A percentile compares a stretch with the other conserved stretches of the same genome.
Evolutionary conservation across 257 asterid genomes (phyloP).

Genomic region (Solanum appendiculatum): DNA sequence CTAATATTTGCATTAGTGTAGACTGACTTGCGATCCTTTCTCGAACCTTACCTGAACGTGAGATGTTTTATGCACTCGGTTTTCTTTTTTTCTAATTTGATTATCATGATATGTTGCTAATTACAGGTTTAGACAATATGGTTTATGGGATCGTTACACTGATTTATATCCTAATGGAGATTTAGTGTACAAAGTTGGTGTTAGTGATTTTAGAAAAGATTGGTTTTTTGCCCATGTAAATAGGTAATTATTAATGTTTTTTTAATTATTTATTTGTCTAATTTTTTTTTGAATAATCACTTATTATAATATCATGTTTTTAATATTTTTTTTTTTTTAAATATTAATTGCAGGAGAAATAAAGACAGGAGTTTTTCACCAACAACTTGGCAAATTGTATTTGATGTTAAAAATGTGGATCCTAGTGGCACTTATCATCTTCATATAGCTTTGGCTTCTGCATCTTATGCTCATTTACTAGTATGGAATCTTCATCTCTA

Average conservation of each 20-base stretch:
- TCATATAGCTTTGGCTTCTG: constrained; percentile 66
- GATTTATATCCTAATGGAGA: constrained; percentile 25
- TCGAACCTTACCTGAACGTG: fast-evolving
- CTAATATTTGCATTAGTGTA: neutral
- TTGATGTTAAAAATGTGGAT: constrained; percentile 21
- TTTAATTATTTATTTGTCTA: neutral
- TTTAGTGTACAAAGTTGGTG: constrained; percentile 14
- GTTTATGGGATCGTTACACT: constrained; percentile 26
- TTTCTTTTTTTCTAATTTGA: neutral
- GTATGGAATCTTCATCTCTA: constrained; percentile 11
- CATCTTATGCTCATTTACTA: constrained; percentile 38
- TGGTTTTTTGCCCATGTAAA: constrained; percentile 38
- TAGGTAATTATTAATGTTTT: neutral
- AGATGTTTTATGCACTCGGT: neutral
- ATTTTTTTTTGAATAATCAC: neutral
- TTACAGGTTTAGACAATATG: constrained; percentile 23
- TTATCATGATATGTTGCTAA: neutral
- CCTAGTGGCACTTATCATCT: constrained; percentile 30
- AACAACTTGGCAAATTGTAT: constrained; percentile 56
- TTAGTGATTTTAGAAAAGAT: constrained; percentile 14
- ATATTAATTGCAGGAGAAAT: constrained; percentile 24
- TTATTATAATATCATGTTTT: neutral
- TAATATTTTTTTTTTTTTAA: neutral
- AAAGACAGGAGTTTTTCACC: constrained; percentile 9
- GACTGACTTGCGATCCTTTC: too few relatives aligned